Percentiles rank a stretch among this genome's conserved stretches.
Conservation (phyloP, 257 asterid species). For the Solanum dulcamara region DNA sequence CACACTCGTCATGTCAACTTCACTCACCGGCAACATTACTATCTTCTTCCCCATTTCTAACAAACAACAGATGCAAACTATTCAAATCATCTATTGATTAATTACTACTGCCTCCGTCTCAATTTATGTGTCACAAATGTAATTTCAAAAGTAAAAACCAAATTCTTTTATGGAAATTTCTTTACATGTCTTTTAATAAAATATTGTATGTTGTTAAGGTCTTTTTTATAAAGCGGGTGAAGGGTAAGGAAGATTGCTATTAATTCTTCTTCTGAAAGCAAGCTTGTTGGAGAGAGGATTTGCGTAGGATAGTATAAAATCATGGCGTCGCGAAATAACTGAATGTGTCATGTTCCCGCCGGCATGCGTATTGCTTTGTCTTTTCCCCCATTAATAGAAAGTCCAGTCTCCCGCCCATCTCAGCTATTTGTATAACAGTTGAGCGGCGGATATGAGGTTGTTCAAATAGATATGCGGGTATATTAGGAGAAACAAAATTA, state of each 20-base stretch:
- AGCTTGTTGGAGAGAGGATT: neutral
- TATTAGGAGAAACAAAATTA: no score
- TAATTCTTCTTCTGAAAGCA: neutral
- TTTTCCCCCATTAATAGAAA: neutral
- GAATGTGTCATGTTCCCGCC: neutral
- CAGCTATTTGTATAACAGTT: no score
- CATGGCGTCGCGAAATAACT: no score
- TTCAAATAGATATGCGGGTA: no score
- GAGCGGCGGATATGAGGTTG: no score
- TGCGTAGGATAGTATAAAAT: neutral
- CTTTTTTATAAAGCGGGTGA: neutral
- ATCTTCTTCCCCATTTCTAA: conserved; percentile 56
- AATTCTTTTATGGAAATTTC: no score
- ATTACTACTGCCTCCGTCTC: neutral
- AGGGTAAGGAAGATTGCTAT: neutral
- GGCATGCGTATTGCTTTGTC: neutral
- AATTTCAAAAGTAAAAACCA: no score
- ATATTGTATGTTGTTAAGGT: no score
- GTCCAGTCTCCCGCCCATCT: neutral
- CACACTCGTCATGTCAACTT: conserved; percentile 57
- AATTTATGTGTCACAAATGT: neutral
- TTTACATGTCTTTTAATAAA: no score
- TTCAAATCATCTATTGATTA: neutral
- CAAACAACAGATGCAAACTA: neutral
- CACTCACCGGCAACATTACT: conserved; percentile 66